Evolutionary conservation across 2,329 filamentous ascomycete genomes (phyloP).

Genomic region (Aspergillus neotritici): DNA sequence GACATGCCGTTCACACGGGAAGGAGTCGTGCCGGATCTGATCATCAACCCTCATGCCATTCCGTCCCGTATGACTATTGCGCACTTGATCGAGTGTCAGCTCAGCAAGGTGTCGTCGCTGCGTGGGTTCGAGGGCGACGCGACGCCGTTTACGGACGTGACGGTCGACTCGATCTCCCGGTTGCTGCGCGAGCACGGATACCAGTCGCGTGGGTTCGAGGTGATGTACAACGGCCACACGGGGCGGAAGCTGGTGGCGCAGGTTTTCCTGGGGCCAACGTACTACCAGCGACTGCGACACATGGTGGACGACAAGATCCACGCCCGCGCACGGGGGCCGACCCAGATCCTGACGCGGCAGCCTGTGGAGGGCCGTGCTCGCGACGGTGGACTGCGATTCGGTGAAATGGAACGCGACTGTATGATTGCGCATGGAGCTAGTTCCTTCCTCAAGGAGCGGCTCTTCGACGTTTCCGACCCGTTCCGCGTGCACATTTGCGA

Average conservation of each 20-base stretch:
- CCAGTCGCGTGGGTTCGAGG: slow-evolving; percentile 93
- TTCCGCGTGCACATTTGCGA: slow-evolving; percentile 98
- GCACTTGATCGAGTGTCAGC: slow-evolving; percentile 97
- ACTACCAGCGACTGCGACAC: slow-evolving; percentile 96
- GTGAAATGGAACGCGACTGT: slow-evolving; percentile 99
- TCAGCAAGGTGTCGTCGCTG: slow-evolving; percentile 91
- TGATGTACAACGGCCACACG: slow-evolving; percentile 98
- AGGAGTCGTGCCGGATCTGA: slow-evolving; percentile 87
- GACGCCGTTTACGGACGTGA: slow-evolving; percentile 96
- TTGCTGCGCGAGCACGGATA: slow-evolving; percentile 85
- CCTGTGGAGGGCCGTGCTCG: slow-evolving; percentile 96
- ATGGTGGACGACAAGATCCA: slow-evolving; percentile 99
- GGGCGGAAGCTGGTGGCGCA: slow-evolving; percentile 89
- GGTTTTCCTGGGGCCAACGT: slow-evolving; percentile 94
- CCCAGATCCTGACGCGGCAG: slow-evolving; percentile 95
- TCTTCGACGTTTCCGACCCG: slow-evolving; percentile 96
- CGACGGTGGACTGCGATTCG: slow-evolving; percentile 97
- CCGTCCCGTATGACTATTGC: slow-evolving; percentile 99
- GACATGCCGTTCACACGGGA: slow-evolving; percentile 97
- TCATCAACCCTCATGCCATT: slow-evolving; percentile 99
- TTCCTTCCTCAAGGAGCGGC: slow-evolving; percentile 91
- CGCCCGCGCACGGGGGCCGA: slow-evolving; percentile 91
- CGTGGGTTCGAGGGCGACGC: slow-evolving; percentile 95
- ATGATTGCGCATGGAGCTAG: slow-evolving; percentile 99
- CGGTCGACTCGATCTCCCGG: slow-evolving; percentile 84